Conservation (phyloP, 2,329 filamentous ascomycete species). For the Didymella pomorum region DNA sequence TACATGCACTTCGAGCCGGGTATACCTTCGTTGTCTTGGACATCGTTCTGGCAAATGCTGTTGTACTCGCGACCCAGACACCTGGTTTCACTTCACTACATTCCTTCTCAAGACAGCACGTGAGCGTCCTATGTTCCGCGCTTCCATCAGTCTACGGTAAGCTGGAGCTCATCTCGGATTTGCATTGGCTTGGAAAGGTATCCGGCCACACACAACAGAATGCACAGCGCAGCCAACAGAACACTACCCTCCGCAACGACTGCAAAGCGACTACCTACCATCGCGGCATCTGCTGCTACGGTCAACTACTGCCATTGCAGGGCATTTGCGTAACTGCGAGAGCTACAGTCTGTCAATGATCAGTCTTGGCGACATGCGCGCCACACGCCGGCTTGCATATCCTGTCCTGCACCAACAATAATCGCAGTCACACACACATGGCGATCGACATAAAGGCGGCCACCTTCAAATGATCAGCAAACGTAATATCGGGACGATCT, state of each 20-base stretch:
- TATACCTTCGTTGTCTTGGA: not conserved
- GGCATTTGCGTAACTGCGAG: not conserved
- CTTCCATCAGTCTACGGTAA: not conserved
- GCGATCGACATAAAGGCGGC: not conserved
- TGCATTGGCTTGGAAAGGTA: not conserved
- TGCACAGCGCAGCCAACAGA: not conserved
- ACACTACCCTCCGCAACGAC: not conserved
- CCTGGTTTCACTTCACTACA: constrained; percentile 11
- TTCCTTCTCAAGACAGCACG: not conserved
- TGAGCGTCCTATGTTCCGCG: constrained; percentile 4
- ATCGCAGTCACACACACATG: constrained; percentile 2
- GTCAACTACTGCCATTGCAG: not conserved
- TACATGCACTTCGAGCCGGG: not conserved
- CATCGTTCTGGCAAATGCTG: constrained; percentile 3
- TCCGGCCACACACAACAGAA: not conserved
- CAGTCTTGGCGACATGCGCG: constrained; percentile 1
- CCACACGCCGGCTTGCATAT: constrained; percentile 2
- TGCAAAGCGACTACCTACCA: not conserved
- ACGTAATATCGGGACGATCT: constrained; percentile 4
- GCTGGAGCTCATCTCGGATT: not conserved
- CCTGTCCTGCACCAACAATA: constrained; percentile 4
- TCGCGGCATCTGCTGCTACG: not conserved
- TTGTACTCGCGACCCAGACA: constrained; percentile 10
- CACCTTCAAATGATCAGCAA: not conserved
- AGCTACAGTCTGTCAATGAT: not conserved